Evolutionary conservation across 345 rosid genomes (phyloP).

Genomic region (Aquilaria sinensis): DNA sequence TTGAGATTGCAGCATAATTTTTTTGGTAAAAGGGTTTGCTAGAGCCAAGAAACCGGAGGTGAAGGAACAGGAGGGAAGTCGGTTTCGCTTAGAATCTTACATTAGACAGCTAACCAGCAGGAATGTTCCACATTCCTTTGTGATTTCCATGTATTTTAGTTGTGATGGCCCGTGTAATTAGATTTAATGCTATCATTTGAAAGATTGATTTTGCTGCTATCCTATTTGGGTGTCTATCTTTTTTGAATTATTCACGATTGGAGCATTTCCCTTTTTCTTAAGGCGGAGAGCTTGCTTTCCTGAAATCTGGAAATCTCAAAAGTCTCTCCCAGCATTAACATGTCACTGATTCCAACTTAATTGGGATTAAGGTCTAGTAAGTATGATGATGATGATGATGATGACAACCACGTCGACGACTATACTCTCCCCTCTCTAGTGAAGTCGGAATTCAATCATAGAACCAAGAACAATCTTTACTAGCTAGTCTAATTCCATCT

Average conservation of each 20-base stretch:
- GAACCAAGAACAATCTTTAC: no score
- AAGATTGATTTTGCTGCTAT: conserved; percentile 24
- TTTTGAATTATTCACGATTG: conserved; percentile 7
- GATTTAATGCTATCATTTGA: conserved; percentile 23
- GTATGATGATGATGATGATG: no score
- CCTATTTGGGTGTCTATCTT: conserved; percentile 17
- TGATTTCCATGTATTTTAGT: conserved; percentile 25
- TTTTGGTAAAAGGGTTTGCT: conserved; percentile 21
- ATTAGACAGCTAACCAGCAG: conserved; percentile 32
- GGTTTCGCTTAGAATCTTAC: conserved; percentile 17
- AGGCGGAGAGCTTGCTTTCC: no score
- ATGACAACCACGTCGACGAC: no score
- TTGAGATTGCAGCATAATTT: conserved; percentile 23
- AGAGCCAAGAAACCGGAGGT: conserved; percentile 9
- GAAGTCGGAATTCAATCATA: no score
- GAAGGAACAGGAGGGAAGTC: conserved; percentile 12
- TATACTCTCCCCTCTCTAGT: no score
- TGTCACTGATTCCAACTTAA: no score
- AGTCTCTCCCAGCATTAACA: no score
- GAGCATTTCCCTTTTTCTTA: no score
- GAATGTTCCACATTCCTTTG: conserved; percentile 16
- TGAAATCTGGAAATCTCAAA: no score
- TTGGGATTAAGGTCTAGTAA: no score
- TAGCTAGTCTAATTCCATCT: no score
- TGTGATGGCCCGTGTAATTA: conserved; percentile 34